These are phyloP conservation scores for Spiromastix sp. DNA, from an alignment of 2,329 filamentous ascomycete genomes.

Conservation along the genomic window DNA sequence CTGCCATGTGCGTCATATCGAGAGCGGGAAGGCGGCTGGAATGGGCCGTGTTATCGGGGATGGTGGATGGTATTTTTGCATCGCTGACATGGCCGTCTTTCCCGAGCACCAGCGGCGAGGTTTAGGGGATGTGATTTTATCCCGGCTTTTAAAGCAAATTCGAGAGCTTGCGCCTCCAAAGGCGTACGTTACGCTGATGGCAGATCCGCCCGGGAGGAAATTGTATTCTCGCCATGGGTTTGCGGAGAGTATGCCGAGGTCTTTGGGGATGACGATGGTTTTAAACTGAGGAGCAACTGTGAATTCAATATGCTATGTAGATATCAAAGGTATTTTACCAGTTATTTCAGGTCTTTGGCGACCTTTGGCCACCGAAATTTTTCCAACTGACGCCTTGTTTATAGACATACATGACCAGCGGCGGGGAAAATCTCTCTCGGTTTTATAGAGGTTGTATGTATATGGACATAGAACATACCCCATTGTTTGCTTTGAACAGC, in stretches of 20 bases:
- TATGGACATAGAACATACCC: too few relatives aligned
- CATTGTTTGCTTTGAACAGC: too few relatives aligned
- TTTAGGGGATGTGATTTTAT: conserved; percentile 37
- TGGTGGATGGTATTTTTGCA: conserved; percentile 42
- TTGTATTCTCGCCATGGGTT: conserved; percentile 41
- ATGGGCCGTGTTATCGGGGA: conserved; percentile 45
- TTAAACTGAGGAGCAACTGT: conserved; percentile 19
- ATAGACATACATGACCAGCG: too few relatives aligned
- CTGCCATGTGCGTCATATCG: conserved; percentile 27
- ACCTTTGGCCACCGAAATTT: too few relatives aligned
- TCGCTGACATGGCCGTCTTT: conserved; percentile 43
- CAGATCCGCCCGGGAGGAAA: conserved; percentile 35
- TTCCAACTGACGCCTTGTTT: too few relatives aligned
- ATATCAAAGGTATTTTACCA: too few relatives aligned
- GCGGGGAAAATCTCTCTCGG: too few relatives aligned
- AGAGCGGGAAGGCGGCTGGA: conserved; percentile 22
- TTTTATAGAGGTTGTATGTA: too few relatives aligned
- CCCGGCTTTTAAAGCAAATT: conserved; percentile 33
- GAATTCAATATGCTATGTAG: too few relatives aligned
- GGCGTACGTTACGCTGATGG: conserved; percentile 37
- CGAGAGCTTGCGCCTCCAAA: conserved; percentile 29
- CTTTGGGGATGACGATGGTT: conserved; percentile 30
- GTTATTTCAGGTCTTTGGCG: too few relatives aligned
- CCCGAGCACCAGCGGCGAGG: conserved; percentile 40
- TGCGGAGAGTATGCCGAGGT: conserved; percentile 25